Evolutionary conservation across 1,284 basidiomycete species (phyloP).

Genomic region (Moesziomyces sp.): DNA sequence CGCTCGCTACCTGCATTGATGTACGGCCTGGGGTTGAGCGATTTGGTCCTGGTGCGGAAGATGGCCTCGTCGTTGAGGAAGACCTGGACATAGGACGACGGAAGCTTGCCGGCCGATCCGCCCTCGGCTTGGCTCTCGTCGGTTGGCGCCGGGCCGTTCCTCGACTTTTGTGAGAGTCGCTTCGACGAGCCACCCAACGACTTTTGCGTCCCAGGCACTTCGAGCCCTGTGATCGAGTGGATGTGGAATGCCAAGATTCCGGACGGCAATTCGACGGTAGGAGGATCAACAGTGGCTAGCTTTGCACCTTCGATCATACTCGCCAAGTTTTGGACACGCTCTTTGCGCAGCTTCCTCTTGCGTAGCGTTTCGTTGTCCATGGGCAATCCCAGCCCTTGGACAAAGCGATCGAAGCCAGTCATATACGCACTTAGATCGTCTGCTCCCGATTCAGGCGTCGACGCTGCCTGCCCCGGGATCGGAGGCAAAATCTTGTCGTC

Average conservation of each 20-base stretch:
- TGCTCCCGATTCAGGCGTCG: neutral
- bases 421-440: conserved; percentile 34
- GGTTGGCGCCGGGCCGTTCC: conserved; percentile 22
- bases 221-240: conserved; percentile 56
- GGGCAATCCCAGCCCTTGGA: conserved; percentile 53
- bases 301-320: conserved; percentile 52
- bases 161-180: conserved; percentile 32
- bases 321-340: conserved; percentile 52
- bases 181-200: conserved; percentile 43
- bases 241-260: conserved; percentile 64
- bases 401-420: conserved; percentile 60
- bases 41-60: conserved; percentile 59
- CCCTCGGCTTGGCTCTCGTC: conserved; percentile 50
- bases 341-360: conserved; percentile 44
- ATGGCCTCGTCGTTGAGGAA: conserved; percentile 63
- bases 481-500: conserved; percentile 28
- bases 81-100: conserved; percentile 62
- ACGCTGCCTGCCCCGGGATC: conserved; percentile 3
- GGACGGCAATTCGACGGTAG: conserved; percentile 34
- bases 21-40: conserved; percentile 59
- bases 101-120: conserved; percentile 43
- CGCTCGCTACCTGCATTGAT: conserved; percentile 62
- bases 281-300: conserved; percentile 46
- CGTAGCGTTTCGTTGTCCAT: conserved; percentile 52
- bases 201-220: conserved; percentile 48